Evolutionary conservation across 371 early-diverging fungal species (phyloP).

Genomic region (Syncephalastrum sp.): DNA sequence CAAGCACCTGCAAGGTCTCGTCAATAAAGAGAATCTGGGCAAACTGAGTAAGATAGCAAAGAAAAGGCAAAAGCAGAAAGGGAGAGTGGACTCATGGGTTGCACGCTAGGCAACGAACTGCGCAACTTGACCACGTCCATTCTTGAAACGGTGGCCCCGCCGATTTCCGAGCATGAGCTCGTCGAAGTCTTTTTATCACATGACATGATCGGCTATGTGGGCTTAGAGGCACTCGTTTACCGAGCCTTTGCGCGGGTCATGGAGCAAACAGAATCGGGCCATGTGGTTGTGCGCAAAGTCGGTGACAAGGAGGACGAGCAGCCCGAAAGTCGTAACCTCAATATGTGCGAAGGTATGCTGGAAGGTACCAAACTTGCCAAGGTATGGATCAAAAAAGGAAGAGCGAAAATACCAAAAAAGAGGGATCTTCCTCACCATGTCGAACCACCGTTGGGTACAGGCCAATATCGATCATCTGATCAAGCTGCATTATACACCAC

Average conservation of each 20-base stretch:
- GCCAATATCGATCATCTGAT: conserved; percentile 56
- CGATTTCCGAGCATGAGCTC: conserved; percentile 67
- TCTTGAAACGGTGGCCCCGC: conserved; percentile 65
- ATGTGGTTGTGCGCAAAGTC: conserved; percentile 58
- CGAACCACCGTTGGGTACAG: conserved; percentile 11
- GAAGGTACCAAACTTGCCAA: conserved; percentile 61
- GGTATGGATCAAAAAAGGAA: conserved; percentile 17
- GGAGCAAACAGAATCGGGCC: conserved; percentile 70
- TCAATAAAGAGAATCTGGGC: conserved; percentile 64
- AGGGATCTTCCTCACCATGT: neutral
- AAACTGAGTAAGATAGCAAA: conserved; percentile 50
- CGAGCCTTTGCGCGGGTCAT: conserved; percentile 65
- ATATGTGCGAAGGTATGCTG: conserved; percentile 57
- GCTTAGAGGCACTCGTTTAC: conserved; percentile 59
- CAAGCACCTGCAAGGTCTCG: conserved; percentile 46
- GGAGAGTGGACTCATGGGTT: neutral
- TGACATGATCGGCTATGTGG: conserved; percentile 63
- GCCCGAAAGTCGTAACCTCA: conserved; percentile 43
- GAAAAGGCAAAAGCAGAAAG: neutral
- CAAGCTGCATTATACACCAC: conserved; percentile 44
- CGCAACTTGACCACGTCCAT: conserved; percentile 52
- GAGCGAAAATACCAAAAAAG: neutral
- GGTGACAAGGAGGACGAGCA: conserved; percentile 34
- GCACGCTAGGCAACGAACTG: conserved; percentile 41
- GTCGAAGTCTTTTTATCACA: conserved; percentile 67